Base-by-base conservation (phyloP, 2,329 filamentous ascomycete genomes). In the Diaporthe sp. region DNA sequence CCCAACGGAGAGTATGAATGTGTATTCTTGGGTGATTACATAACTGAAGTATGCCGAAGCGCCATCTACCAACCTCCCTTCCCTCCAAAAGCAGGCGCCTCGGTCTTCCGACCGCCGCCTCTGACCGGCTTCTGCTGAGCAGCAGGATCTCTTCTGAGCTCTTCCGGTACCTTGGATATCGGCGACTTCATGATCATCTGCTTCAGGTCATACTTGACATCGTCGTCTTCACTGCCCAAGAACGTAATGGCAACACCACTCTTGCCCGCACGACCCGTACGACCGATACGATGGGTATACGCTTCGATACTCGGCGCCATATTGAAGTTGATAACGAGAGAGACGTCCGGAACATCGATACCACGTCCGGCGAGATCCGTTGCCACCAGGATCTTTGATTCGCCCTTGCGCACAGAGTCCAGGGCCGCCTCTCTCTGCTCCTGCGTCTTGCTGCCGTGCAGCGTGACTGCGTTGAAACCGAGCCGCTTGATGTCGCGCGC, bases 291-390 rank as follows among this genome's bases (percentile, higher is more conserved):
- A 88, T 99, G 97, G 3, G 96, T 98, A 83, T 99, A 99, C 81
- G 91, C 93, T 86, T 99, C 97, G 78, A 99, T 98, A 78, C 89
- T 95, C 17, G 87, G 92, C 0, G 97, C 94, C 97, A 99, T 98
- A 88, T 98, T 99, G 90, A 98, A 99, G 87, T 99, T 99, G 82
- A 99, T 90, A 74, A 99, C 97, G 75, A 99, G 89, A 76, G 91
- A 94, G 54, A 99, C 97, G 81, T 98, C 97, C 0, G 94, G 92
- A 5, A 99, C 96, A 84, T 99, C 97, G 83, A 99, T 98, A 95
- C 97, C 97, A 87, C 97, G 92, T 77, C 96, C 97, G 1, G 97
- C 97, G 74, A 99, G 87, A 85, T 99, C 97, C 1, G 97, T 99
- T 0, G 97, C 97, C 70, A 99, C 97, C 50, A 99, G 90, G 0